phyloP scores from a whole-genome alignment of 305 asterid species.

The Coffea humblotiana region DNA sequence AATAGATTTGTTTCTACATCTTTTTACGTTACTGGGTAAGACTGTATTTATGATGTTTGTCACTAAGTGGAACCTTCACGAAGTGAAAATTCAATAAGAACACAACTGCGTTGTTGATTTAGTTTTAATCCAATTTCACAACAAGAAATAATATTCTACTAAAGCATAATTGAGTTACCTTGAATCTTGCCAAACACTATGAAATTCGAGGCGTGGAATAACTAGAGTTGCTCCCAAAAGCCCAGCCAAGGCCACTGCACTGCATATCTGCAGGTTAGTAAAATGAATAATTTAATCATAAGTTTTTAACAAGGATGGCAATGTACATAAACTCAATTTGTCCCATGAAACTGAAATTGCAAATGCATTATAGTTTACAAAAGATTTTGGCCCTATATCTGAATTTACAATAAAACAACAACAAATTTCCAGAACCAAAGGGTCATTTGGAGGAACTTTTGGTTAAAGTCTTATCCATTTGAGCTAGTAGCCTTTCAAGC shows the following conservation, averaged over 20 bases:
- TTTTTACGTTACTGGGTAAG: neutral
- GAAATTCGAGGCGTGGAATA: conserved; percentile 74
- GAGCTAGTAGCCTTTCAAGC: neutral
- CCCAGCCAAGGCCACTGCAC: conserved; percentile 88
- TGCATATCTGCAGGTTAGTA: conserved; percentile 61
- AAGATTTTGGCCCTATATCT: neutral
- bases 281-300: neutral
- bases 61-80: neutral
- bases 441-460: neutral
- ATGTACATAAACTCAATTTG: neutral
- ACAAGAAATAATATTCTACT: neutral
- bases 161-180: conserved; percentile 44
- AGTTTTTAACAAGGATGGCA: neutral
- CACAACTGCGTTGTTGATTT: neutral
- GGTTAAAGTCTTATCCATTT: neutral
- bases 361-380: no score
- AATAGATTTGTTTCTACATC: no score
- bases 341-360: neutral
- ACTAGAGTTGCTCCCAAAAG: conserved; percentile 74
- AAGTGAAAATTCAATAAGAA: no score
- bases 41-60: no score
- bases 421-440: neutral
- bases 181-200: conserved; percentile 84
- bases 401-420: neutral
- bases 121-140: neutral